Conservation (phyloP, 306 rosid species). For the Alnus rubra region DNA sequence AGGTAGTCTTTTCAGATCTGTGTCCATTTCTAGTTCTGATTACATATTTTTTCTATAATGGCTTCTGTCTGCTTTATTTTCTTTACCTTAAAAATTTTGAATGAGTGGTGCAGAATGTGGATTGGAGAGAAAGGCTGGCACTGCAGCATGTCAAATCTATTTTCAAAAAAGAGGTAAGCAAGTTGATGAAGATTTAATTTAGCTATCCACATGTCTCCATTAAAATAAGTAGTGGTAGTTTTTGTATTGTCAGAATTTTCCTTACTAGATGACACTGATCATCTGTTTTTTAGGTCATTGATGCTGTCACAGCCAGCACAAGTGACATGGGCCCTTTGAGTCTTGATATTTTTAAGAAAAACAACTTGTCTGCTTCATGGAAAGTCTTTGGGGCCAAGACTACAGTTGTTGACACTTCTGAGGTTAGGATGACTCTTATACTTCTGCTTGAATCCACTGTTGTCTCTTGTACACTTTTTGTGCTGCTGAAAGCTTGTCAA, state of each 20-base stretch:
- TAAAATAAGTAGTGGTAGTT: slow-evolving; percentile 25
- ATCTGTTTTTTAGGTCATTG: slow-evolving; percentile 64
- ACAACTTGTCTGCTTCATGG: slow-evolving; percentile 81
- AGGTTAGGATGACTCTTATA: slow-evolving; percentile 57
- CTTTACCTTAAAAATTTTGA: slow-evolving; percentile 8
- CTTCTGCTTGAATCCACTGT: slow-evolving; percentile 29
- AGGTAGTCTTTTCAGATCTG: slow-evolving; percentile 45
- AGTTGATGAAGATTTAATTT: slow-evolving; percentile 16
- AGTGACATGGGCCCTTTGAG: slow-evolving; percentile 81
- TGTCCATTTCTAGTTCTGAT: slow-evolving; percentile 1
- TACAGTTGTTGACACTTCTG: slow-evolving; percentile 35
- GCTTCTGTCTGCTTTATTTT: background rate
- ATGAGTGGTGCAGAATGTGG: slow-evolving; percentile 47
- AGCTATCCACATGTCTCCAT: slow-evolving; percentile 21
- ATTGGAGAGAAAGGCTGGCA: slow-evolving; percentile 71
- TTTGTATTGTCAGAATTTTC: background rate
- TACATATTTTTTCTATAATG: slow-evolving; percentile 18
- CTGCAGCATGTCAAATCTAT: slow-evolving; percentile 67
- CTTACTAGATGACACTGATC: slow-evolving; percentile 31
- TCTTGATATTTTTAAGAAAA: slow-evolving; percentile 77
- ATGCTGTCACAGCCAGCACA: slow-evolving; percentile 70
- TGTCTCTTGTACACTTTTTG: background rate
- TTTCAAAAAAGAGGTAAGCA: slow-evolving; percentile 73
- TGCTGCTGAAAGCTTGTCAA: slow-evolving; percentile 1
- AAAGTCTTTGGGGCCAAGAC: slow-evolving; percentile 48